Evolutionary conservation across 352 stramenopile genomes (phyloP).

Genomic region (Stramenopiles sp.): DNA sequence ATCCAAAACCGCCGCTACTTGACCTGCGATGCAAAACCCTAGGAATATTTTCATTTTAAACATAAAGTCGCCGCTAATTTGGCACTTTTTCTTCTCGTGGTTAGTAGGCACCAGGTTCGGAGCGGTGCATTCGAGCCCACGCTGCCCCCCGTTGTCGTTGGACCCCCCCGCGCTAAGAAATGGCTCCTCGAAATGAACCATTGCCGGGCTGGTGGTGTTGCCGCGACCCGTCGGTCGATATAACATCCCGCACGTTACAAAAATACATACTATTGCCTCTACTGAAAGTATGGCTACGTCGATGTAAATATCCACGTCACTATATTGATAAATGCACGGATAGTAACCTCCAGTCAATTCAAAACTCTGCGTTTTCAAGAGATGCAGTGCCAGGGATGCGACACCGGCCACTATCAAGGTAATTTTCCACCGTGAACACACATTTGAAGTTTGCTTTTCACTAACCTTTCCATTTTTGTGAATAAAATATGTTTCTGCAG

Average conservation of each 20-base stretch:
- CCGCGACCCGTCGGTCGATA: neutral
- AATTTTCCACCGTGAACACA: neutral
- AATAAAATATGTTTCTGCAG: conserved; percentile 9
- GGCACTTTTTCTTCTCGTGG: conserved; percentile 5
- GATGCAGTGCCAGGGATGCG: neutral
- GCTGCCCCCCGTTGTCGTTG: neutral
- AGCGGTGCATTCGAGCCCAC: no score
- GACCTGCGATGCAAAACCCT: neutral
- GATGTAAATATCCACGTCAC: neutral
- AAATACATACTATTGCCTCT: conserved; percentile 6
- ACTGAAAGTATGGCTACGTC: conserved; percentile 2
- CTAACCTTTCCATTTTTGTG: conserved; percentile 6
- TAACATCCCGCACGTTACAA: conserved; percentile 4
- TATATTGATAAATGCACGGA: conserved; percentile 6
- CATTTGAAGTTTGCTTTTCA: neutral
- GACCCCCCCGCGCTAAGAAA: neutral
- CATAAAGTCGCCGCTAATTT: neutral
- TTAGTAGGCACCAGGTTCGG: no score
- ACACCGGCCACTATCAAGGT: neutral
- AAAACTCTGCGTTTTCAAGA: conserved; percentile 8
- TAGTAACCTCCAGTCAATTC: conserved; percentile 1
- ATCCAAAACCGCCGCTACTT: conserved; percentile 8
- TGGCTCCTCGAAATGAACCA: neutral
- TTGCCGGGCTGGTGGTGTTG: neutral
- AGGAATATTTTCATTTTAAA: conserved; percentile 12